Evolutionary conservation across 331 rosid genomes (phyloP).

Genomic region (Stylosanthes scabra): DNA sequence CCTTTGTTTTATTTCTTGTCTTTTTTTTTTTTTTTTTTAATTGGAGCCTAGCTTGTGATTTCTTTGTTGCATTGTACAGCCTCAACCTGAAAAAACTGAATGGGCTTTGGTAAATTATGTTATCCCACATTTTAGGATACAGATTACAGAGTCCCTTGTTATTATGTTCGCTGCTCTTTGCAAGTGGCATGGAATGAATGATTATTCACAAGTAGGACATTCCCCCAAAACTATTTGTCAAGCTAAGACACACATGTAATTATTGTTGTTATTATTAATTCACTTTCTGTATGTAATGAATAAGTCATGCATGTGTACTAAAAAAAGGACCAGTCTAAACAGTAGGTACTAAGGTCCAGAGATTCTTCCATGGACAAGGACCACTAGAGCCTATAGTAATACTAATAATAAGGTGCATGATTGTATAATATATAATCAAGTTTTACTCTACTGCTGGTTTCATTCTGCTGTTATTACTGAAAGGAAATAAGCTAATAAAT

Average conservation of each 20-base stretch:
- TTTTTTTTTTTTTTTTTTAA: no score
- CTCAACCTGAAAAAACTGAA: not conserved
- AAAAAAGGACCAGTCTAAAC: constrained; percentile 15
- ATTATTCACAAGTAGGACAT: no score
- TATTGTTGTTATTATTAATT: no score
- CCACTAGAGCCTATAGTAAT: no score
- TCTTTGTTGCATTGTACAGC: not conserved
- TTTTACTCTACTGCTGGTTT: no score
- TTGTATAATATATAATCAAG: not conserved
- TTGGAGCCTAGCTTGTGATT: no score
- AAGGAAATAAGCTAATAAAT: no score
- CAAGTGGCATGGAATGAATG: constrained; percentile 38
- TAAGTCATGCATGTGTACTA: not conserved
- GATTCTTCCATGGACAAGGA: no score
- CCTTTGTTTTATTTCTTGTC: no score
- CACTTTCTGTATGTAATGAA: constrained; percentile 23
- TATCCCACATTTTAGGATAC: constrained; percentile 32
- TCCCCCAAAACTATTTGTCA: no score
- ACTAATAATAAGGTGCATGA: no score
- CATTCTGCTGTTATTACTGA: no score
- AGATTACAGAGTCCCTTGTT: not conserved
- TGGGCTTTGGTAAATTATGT: not conserved
- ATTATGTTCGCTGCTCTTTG: not conserved
- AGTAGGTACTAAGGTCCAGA: not conserved
- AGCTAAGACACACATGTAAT: not conserved